Evolutionary conservation across 176 grass and related monocot species (phyloP), one percentile per base, ranked within the genome.

Genomic region (Saccharum officinarum): DNA sequence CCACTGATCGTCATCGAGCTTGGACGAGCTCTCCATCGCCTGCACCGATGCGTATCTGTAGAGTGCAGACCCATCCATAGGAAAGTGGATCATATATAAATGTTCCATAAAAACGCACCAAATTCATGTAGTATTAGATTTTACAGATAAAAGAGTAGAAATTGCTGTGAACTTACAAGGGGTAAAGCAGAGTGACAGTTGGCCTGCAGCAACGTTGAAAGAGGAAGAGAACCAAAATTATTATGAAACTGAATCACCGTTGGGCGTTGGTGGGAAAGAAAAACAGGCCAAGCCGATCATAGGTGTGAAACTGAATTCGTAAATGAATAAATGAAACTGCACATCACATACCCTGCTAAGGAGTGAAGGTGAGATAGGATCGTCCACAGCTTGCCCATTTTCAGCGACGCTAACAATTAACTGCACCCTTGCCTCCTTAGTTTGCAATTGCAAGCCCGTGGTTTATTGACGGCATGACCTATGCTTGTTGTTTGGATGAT

Each of bases 1-100:
- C 87, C 89, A 91, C 65, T 89, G 89, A 41, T 91, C 81, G 44
- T 89, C 84, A 17, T 94, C 89, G 1, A 91, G 15, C 76, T 91
- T 94, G 0, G 81, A 20, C 15, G 77, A 40, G 55, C 67, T 92
- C 77, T 94, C 84, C 70, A 92, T 82, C 17, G 90, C 84, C 52
- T 71, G 81, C 54, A 94, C 50, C 23, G 87, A 85, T 34, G 77
- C 84, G 18, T 82, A 94, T 49, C 88, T 81, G 46, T 87, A 65
- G 57, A 25, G 22, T 60, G 22, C 57, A 23, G 13, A 37, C n/a
- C 38, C 11, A 50, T 28, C 38, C 16, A 50, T 28, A 47, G 4
- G 3, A 10, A 63, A 47, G 39, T 14, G 8, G 15, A 47, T 31
- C 15, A 22, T 22, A 3, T 13, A 38, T 84, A 39, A 30, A 22